Evolutionary conservation across 2,329 filamentous ascomycete species (phyloP).

Genomic region (Cyphellophora attinorum): DNA sequence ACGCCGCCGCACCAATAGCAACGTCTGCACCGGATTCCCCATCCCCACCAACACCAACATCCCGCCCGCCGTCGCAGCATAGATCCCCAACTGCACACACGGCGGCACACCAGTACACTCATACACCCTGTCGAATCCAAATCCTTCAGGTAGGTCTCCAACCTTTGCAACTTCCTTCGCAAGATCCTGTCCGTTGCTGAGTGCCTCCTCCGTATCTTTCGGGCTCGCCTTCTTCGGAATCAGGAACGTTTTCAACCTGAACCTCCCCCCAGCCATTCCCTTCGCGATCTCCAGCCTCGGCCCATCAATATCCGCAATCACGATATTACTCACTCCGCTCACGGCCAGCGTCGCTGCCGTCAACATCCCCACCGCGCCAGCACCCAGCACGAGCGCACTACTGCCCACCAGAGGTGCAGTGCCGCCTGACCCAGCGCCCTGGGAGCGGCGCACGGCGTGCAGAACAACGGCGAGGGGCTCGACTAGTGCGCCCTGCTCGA

Average conservation of each 20-base stretch:
- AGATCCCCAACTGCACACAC: slow-evolving; percentile 36
- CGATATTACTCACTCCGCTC: slow-evolving; percentile 43
- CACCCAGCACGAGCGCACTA: slow-evolving; percentile 50
- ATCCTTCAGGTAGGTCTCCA: slow-evolving; percentile 23
- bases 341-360: slow-evolving; percentile 49
- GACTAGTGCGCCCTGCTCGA: slow-evolving; percentile 48
- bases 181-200: slow-evolving; percentile 23
- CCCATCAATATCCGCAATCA: slow-evolving; percentile 53
- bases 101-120: slow-evolving; percentile 37
- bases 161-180: slow-evolving; percentile 23
- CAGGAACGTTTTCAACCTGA: slow-evolving; percentile 26
- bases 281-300: slow-evolving; percentile 46
- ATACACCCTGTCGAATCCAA: slow-evolving; percentile 31
- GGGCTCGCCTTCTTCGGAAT: slow-evolving; percentile 23
- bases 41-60: slow-evolving; percentile 47
- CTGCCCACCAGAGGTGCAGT: slow-evolving; percentile 26
- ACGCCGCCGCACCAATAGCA: slow-evolving; percentile 44
- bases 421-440: slow-evolving; percentile 28
- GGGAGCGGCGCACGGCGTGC: slow-evolving; percentile 48
- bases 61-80: slow-evolving; percentile 37
- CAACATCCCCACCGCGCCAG: slow-evolving; percentile 51
- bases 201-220: slow-evolving; percentile 32
- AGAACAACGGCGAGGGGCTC: slow-evolving; percentile 53
- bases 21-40: slow-evolving; percentile 45
- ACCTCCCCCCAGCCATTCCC: slow-evolving; percentile 23